A percentile compares a stretch with the other conserved stretches of the same genome.
Evolutionary conservation across 1,284 basidiomycete species (phyloP).

Genomic region (Lentinula novae-zelandiae): DNA sequence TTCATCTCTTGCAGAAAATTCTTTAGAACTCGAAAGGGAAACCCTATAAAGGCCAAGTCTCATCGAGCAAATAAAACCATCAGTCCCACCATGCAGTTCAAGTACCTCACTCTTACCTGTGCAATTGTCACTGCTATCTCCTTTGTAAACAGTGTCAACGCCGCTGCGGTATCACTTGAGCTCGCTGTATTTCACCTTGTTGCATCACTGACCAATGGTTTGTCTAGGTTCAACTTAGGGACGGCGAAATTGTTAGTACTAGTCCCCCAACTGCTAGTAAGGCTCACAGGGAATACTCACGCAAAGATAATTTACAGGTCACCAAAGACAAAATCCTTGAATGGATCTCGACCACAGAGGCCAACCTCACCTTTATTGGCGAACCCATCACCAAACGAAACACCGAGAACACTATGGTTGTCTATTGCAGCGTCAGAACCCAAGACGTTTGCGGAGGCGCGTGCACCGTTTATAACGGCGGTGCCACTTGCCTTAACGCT

Average conservation of each 20-base stretch:
- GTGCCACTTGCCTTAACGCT: conserved; percentile 19
- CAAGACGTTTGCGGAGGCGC: conserved; percentile 20
- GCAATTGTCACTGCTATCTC: neutral
- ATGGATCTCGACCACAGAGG: conserved; percentile 23
- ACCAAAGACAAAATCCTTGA: neutral
- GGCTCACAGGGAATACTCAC: neutral
- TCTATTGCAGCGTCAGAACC: conserved; percentile 19
- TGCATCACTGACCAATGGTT: neutral
- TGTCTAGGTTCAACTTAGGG: neutral
- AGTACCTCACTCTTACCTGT: too few relatives aligned
- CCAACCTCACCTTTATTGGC: conserved; percentile 23
- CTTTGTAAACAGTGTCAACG: neutral
- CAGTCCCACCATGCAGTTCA: too few relatives aligned
- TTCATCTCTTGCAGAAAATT: too few relatives aligned
- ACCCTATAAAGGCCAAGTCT: too few relatives aligned
- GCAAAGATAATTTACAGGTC: neutral
- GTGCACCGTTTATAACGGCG: conserved; percentile 24
- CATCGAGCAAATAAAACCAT: too few relatives aligned
- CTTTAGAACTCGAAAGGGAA: too few relatives aligned
- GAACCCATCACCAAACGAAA: conserved; percentile 14
- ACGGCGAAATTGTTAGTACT: neutral
- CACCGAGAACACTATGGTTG: conserved; percentile 18
- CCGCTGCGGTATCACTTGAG: neutral
- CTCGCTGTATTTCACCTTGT: neutral
- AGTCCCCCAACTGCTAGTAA: neutral